Evolutionary conservation across 2,329 filamentous ascomycete species (phyloP).

Genomic region (Polytolypa hystricis): DNA sequence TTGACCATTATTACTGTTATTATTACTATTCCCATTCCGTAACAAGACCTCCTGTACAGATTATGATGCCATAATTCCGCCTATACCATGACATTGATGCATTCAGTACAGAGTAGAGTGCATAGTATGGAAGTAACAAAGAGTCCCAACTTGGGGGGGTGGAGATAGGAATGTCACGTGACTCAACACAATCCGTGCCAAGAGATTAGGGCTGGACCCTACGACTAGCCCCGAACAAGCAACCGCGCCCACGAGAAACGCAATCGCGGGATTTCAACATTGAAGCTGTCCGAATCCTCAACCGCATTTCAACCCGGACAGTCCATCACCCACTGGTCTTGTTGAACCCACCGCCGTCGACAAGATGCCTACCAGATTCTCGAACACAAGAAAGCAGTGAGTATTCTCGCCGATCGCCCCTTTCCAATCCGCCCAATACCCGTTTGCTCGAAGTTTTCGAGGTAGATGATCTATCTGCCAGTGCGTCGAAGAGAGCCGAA

Average conservation of each 20-base stretch:
- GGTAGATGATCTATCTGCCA: background rate
- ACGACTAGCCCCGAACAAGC: constrained; percentile 17
- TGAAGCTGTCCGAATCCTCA: background rate
- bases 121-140: no score
- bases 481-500: background rate
- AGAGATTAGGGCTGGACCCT: constrained; percentile 20
- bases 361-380: constrained; percentile 42
- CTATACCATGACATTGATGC: no score
- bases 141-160: no score
- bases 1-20: no score
- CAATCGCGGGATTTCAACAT: background rate
- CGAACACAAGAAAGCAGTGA: constrained; percentile 40
- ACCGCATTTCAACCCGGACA: constrained; percentile 23
- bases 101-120: no score
- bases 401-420: constrained; percentile 17
- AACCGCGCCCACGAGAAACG: constrained; percentile 12
- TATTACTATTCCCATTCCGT: no score
- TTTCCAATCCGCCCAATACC: no score
- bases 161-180: no score
- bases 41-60: no score
- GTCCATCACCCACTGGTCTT: constrained; percentile 29
- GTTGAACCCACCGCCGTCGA: constrained; percentile 30
- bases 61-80: no score
- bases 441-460: background rate
- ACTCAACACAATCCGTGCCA: constrained; percentile 2